A percentile compares a stretch with the other conserved stretches of the same genome.
Evolutionary conservation across 2,329 filamentous ascomycete species (phyloP).

Genomic region (Colletotrichum sp.): DNA sequence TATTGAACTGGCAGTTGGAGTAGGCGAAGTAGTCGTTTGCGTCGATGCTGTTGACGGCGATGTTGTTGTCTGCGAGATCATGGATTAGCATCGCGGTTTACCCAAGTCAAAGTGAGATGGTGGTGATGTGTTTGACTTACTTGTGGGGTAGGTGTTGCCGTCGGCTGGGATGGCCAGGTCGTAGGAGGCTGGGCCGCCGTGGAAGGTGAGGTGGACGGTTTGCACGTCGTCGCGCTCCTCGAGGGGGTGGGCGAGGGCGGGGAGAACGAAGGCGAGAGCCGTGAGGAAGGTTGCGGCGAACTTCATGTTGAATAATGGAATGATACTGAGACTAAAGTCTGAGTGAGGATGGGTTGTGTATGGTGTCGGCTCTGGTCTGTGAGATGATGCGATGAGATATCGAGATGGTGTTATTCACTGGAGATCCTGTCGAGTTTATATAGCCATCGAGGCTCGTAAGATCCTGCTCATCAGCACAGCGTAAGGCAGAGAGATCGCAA

Average conservation of each 20-base stretch:
- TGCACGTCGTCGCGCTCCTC: constrained; percentile 34
- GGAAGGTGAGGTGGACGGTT: constrained; percentile 47
- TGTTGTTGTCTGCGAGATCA: constrained; percentile 35
- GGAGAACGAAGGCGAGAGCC: constrained; percentile 6
- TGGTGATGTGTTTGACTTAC: constrained; percentile 26
- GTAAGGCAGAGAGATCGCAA: neutral
- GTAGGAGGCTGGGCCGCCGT: constrained; percentile 45
- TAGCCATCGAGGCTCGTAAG: neutral
- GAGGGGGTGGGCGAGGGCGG: constrained; percentile 2
- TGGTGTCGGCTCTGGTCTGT: neutral
- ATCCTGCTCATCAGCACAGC: neutral
- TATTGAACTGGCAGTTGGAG: constrained; percentile 47
- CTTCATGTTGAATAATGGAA: constrained; percentile 23
- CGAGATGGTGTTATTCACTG: neutral
- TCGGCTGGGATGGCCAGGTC: constrained; percentile 45
- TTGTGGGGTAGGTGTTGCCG: constrained; percentile 38
- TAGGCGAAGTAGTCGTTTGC: constrained; percentile 47
- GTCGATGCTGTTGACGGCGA: constrained; percentile 44
- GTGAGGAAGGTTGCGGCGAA: constrained; percentile 1
- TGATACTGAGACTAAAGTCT: neutral
- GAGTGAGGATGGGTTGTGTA: neutral
- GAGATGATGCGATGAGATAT: neutral
- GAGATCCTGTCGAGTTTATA: neutral
- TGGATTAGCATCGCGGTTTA: neutral
- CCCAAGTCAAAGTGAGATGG: neutral